Percentiles rank a stretch among this genome's conserved stretches.
phyloP scores from a whole-genome alignment of 768 basidiomycete genomes.

The Mycena metata region DNA sequence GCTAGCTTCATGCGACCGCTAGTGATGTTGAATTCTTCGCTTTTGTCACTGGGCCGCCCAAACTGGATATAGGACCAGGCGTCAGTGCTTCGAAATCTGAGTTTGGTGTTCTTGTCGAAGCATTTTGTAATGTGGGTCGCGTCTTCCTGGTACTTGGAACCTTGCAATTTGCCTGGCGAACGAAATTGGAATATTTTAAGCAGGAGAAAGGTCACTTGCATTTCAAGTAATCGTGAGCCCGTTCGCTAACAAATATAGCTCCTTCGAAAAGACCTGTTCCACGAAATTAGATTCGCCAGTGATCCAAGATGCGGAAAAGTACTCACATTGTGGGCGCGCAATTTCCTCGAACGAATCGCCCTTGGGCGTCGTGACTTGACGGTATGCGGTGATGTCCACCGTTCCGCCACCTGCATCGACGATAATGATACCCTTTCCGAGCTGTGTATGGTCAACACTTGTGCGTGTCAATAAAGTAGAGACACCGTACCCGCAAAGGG shows the following conservation, averaged over 20 bases:
- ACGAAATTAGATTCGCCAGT: not conserved
- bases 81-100: constrained; percentile 53
- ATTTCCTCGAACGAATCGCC: constrained; percentile 60
- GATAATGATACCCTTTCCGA: constrained; percentile 59
- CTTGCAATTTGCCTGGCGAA: constrained; percentile 51
- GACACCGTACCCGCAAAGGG: constrained; percentile 46
- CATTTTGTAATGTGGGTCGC: constrained; percentile 54
- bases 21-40: constrained; percentile 54
- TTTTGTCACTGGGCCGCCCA: constrained; percentile 58
- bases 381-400: constrained; percentile 70
- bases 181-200: not conserved
- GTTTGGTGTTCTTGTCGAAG: constrained; percentile 64
- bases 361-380: constrained; percentile 48
- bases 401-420: constrained; percentile 78
- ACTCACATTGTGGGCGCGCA: constrained; percentile 59
- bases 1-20: constrained; percentile 61
- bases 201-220: constrained; percentile 43
- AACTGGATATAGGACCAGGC: constrained; percentile 64
- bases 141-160: constrained; percentile 58
- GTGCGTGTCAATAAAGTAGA: not conserved
- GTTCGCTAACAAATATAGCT: constrained; percentile 64
- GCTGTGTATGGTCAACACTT: constrained; percentile 19
- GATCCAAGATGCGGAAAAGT: not conserved
- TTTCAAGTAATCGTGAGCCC: constrained; percentile 55
- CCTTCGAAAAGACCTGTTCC: constrained; percentile 61